Conservation (phyloP, 805 yeast genomes). For the Candida suzukii region DNA sequence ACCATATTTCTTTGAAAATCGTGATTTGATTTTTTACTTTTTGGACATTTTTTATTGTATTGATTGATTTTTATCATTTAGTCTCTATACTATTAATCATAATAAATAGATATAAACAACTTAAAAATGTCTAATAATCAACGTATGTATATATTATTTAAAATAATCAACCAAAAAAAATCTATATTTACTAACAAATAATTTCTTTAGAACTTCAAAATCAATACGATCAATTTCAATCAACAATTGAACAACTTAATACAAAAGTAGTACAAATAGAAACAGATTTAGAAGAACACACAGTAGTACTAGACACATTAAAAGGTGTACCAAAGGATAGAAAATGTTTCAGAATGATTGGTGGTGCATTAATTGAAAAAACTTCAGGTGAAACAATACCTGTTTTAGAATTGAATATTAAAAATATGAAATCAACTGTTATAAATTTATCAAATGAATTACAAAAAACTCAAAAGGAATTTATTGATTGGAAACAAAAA, state of each 20-base stretch:
- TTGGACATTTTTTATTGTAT: too few relatives aligned
- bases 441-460: constrained; percentile 32
- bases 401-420: constrained; percentile 47
- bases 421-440: constrained; percentile 37
- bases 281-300: constrained; percentile 38
- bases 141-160: not conserved
- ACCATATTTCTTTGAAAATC: too few relatives aligned
- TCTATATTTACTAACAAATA: not conserved
- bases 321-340: constrained; percentile 47
- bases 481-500: constrained; percentile 43
- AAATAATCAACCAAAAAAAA: not conserved
- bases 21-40: too few relatives aligned
- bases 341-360: constrained; percentile 87
- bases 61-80: too few relatives aligned
- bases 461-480: constrained; percentile 30
- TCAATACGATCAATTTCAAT: constrained; percentile 46
- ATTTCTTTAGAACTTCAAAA: constrained; percentile 32
- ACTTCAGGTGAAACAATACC: constrained; percentile 71
- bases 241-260: constrained; percentile 36
- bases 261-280: constrained; percentile 41
- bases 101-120: not conserved
- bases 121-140: not conserved
- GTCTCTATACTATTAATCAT: too few relatives aligned
- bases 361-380: constrained; percentile 84
- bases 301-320: constrained; percentile 55